phyloP scores from a whole-genome alignment of 2,329 filamentous ascomycete genomes.

The Penicillium fuscoglaucum region DNA sequence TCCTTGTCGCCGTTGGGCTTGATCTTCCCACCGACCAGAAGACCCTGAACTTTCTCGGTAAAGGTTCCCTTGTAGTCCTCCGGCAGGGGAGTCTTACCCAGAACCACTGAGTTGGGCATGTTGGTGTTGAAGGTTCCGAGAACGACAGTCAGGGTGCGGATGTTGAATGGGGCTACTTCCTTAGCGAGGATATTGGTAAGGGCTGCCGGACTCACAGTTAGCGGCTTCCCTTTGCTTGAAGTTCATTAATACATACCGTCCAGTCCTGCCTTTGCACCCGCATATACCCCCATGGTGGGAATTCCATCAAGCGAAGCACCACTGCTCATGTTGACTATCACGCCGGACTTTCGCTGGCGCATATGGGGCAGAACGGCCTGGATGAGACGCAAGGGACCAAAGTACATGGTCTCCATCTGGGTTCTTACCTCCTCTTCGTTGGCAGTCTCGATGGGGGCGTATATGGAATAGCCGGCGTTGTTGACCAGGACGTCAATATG shows the following conservation, averaged over 20 bases:
- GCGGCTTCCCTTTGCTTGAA: background rate
- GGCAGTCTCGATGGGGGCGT: conserved; percentile 29
- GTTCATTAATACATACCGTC: conserved; percentile 21
- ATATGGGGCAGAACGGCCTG: conserved; percentile 29
- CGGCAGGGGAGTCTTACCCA: background rate
- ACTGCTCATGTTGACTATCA: conserved; percentile 30
- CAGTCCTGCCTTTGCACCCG: conserved; percentile 30
- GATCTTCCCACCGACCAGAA: background rate
- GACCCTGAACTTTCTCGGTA: background rate
- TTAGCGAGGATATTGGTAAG: background rate
- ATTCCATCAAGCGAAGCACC: conserved; percentile 23
- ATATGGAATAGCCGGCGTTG: conserved; percentile 26
- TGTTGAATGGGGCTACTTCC: conserved; percentile 1
- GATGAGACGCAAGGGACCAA: conserved; percentile 28
- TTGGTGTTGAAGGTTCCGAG: background rate
- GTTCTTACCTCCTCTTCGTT: conserved; percentile 24
- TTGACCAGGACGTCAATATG: conserved; percentile 21
- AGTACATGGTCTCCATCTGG: conserved; percentile 30
- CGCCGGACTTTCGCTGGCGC: conserved; percentile 25
- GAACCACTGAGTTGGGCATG: background rate
- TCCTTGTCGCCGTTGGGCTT: background rate
- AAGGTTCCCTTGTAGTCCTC: background rate
- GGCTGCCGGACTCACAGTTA: background rate
- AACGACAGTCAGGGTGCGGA: background rate
- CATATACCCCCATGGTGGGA: conserved; percentile 30